phyloP scores from a whole-genome alignment of 768 basidiomycete genomes.

The Leucocoprinus leucothites region DNA sequence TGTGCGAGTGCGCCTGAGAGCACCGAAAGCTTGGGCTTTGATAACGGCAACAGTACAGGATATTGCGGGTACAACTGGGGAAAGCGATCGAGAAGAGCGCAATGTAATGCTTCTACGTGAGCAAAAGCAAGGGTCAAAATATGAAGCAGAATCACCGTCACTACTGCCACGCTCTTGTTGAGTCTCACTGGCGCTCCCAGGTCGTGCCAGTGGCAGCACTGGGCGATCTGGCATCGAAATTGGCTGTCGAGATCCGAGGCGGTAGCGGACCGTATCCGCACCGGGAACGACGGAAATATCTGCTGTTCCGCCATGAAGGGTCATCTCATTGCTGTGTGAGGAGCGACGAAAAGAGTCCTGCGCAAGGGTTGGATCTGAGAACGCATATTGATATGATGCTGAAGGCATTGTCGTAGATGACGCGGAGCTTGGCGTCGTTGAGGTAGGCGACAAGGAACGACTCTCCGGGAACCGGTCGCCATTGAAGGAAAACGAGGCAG shows the following conservation, averaged over 20 bases:
- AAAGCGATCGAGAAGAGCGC: constrained; percentile 47
- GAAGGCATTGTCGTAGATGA: constrained; percentile 65
- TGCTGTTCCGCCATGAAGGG: constrained; percentile 71
- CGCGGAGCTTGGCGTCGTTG: constrained; percentile 52
- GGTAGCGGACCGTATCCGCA: constrained; percentile 59
- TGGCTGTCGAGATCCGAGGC: constrained; percentile 46
- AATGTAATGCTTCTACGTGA: constrained; percentile 41
- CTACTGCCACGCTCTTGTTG: constrained; percentile 53
- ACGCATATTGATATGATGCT: constrained; percentile 59
- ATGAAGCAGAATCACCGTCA: constrained; percentile 46
- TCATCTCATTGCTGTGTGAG: constrained; percentile 57
- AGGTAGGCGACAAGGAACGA: constrained; percentile 69
- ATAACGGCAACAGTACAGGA: constrained; percentile 86
- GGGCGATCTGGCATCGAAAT: constrained; percentile 47
- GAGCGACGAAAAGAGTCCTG: constrained; percentile 56
- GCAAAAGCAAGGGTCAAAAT: constrained; percentile 36
- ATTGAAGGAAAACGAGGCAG: constrained; percentile 13
- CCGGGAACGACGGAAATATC: constrained; percentile 56
- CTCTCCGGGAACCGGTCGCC: constrained; percentile 37
- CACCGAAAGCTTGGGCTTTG: constrained; percentile 88
- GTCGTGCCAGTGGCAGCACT: constrained; percentile 43
- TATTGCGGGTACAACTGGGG: constrained; percentile 43
- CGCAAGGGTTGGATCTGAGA: constrained; percentile 47
- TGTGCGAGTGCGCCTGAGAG: constrained; percentile 73
- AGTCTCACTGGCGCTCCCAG: constrained; percentile 48